These are phyloP conservation scores for Lotus japonicus DNA, from an alignment of 306 rosid species.

Conservation along the genomic window DNA sequence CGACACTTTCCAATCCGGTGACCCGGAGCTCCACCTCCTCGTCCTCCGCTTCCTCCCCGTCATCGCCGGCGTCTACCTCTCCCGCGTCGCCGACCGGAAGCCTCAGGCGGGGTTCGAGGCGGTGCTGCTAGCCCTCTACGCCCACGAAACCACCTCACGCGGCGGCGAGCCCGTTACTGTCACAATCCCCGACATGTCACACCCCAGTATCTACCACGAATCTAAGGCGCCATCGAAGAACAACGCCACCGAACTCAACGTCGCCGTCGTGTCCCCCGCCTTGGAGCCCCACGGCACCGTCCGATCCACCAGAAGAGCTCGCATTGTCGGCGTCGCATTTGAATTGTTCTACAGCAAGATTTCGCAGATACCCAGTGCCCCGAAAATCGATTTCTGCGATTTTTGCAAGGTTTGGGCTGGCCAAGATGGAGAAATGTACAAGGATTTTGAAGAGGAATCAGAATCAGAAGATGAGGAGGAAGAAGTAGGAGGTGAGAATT, in stretches of 20 bases:
- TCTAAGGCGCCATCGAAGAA: conserved; percentile 18
- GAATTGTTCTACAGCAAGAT: conserved; percentile 51
- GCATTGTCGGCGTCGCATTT: conserved; percentile 58
- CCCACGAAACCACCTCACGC: conserved; percentile 59
- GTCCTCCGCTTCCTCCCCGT: conserved; percentile 69
- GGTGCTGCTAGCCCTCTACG: conserved; percentile 60
- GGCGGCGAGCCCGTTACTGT: conserved; percentile 44
- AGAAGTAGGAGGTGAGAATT: neutral
- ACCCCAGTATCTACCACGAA: conserved; percentile 62
- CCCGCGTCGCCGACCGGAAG: conserved; percentile 36
- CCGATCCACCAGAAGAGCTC: conserved; percentile 54
- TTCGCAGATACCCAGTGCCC: conserved; percentile 23
- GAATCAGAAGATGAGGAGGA: neutral
- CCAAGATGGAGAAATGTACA: conserved; percentile 28
- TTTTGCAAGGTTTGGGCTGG: conserved; percentile 65
- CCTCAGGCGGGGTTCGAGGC: conserved; percentile 85
- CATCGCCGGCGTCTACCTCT: conserved; percentile 57
- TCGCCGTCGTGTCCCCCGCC: conserved; percentile 35
- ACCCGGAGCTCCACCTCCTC: conserved; percentile 50
- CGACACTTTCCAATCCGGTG: conserved; percentile 65
- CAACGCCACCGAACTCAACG: conserved; percentile 31
- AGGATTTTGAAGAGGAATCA: neutral
- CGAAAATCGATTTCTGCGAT: conserved; percentile 64
- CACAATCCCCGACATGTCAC: conserved; percentile 50
- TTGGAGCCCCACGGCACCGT: conserved; percentile 71